Evolutionary conservation across 202 grass and related monocot genomes (phyloP), one percentile per base, ranked within the genome.

Genomic region (Eragrostis tef): DNA sequence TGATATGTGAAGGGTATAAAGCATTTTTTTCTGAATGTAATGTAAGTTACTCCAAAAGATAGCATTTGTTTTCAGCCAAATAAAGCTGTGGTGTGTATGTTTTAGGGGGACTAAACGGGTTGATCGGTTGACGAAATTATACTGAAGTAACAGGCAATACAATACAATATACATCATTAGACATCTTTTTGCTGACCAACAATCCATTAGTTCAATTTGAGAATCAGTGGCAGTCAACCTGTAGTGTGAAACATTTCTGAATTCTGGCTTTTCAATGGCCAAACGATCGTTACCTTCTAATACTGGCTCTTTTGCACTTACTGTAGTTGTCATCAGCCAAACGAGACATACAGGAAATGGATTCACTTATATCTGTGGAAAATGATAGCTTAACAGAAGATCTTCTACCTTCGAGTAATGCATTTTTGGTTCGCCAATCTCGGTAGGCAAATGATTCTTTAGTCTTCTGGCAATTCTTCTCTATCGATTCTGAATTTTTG

Each of bases 331-430:
- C 94, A 75, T 94, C 94, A 82, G 88, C 77, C 36, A 94, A 93
- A 77, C 86, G 53, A 74, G 94, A 98, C 83, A 88, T 98, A 87
- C 88, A 94, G 85, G 94, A 98, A 86, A 94, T 91, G 90, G 92
- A 93, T 89, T 93, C 82, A n/a, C 81, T 91, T 81, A 92, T 94
- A 70, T 94, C 89, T 74, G 15, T 77, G 78, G 88, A 93, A 71
- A 84, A 81, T 79, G 86, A 85, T 58, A 89, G 78, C 77, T 94
- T 98, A 87, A 87, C 80, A 17, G 92, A 98, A 83, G 79, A 81
- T 49, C 90, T 98, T 88, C 79, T 98, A 52, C 94, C 92, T 76
- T 93, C 81, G 24, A 89, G 65, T 58, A 79, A 98, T 89, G 86
- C 86, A 71, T 94, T 97, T 90, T 97, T 97, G 80, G 84, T 90